Base-by-base conservation (phyloP, 768 basidiomycete genomes). In the Roridomyces roridus region DNA sequence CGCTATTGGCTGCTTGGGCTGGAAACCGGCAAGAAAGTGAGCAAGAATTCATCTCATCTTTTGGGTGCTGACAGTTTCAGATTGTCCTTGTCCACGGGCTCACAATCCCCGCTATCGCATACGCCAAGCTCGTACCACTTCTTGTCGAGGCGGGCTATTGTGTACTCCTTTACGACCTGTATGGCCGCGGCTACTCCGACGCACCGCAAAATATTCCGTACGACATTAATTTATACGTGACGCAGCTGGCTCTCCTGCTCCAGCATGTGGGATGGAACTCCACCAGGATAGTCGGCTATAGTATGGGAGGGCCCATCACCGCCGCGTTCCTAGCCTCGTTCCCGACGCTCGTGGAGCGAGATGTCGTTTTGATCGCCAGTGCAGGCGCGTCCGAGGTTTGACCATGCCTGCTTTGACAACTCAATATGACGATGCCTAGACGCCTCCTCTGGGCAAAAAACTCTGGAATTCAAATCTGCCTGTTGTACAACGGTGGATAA, bases 111-210 rank as follows among this genome's bases (percentile, higher is more conserved):
- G 68, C 82, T 11, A 71, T 84, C 21, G 71, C 81, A 28, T 85
- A 78, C 78, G 75, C 76, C 58, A 77, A 81, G 15, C 70, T 85
- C 18, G 82, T 77, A 0, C 80, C 80, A 2, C 66, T 71, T n/a
- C 74, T 84, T 1, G 80, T 75, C 14, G 67, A 67, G 2, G 72
- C 66, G 6, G 83, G 83, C 12, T 82, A 74, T 63, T 79, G 77
- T 23, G 78, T 85, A 20, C 74, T 85, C 15, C 68, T 84, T 9
- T 85, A 82, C 51, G 84, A 85, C 66, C 71, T 85, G 5, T 85
- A 82, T 34, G 85, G 84, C 3, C 76, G 84, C 12, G 84, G 84
- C 3, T 85, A 85, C 65, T 81, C 81, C 3, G 84, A 85, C 36
- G 85, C 85, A 1, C 84, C 85, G 0, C 72, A 76, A 3, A 72